Base-by-base conservation (phyloP, 345 rosid genomes). In the Rhodamnia rubescens region DNA sequence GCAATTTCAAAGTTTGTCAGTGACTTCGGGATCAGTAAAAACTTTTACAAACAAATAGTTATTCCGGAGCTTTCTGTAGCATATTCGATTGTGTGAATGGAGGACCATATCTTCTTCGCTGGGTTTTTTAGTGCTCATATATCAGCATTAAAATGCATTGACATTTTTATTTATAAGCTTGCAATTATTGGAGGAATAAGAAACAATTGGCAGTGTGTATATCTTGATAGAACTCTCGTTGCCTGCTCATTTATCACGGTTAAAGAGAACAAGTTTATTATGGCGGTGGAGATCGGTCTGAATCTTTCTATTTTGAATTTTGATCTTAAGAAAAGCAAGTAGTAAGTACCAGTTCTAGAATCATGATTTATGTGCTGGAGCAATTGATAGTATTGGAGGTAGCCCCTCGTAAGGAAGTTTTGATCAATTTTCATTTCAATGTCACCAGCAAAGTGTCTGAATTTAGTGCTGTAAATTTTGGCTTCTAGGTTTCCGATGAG, bases 401-500 rank as follows among this genome's bases (percentile, higher is more conserved):
- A 69, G 78, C 78, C 47, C 47, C 47, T 36, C 16, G 78, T 69
- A 18, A 18, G 78, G 61, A 44, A 69, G 47, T 69, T 69, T 47
- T 69, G 47, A 32, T 36, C 78, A 69, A 69, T 32, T 18, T 69
- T 69, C 78, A 69, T 18, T 36, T 5, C 78, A 69, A 32, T 18
- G 20, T 69, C 78, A 69, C 40, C 20, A 69, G 47, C 26, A 36
- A 69, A 69, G 78, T 36, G 78, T 69, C 80, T 69, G 80, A 69
- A 69, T 69, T 69, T 50, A 82, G 54, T 49, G 83, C 36, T 44
- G 56, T 13, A 82, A 82, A 24, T 47, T 82, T 82, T 27, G 42
- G 15, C 24, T 24, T 82, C 36, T 91, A 94, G 96, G 95, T 92
- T 75, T 92, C 97, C 21, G 93, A 94, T 78, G 95, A 91, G 88